Base-by-base conservation (phyloP, 2,329 filamentous ascomycete genomes). In the Sphaerulina musiva region DNA sequence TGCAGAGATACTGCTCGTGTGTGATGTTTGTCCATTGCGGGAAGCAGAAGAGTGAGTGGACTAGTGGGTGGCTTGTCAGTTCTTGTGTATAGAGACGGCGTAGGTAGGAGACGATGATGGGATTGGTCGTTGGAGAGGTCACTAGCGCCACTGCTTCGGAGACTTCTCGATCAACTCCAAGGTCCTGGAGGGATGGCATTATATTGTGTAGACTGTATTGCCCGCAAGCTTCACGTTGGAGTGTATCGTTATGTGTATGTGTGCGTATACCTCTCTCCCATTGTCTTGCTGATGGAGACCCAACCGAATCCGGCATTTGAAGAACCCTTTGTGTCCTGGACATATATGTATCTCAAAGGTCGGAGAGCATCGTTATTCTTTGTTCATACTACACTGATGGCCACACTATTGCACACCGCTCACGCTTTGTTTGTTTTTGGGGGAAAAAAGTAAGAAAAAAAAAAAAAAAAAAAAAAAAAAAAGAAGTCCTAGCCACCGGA, bases 31-130 rank as follows among this genome's bases (percentile, higher is more conserved):
- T 45, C 48, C 48, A 51, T 9, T 36, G 41, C n/a, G 34, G 29
- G 32, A 32, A 51, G 4, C 32, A 41, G 20, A 51, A 44, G 7
- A 51, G 42, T 4, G 48, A 41, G 11, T 51, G 48, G 8, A 51
- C 36, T 14, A 23, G 2, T 23, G 40, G 40, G 5, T 9, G 40
- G 8, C 8, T 4, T 17, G 40, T 23, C 17, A 38, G 29, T 17
- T 49, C 38, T 12, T 31, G 38, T 4, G 36, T 49, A 38, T 49
- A 49, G 10, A 49, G 7, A 4, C 26, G 12, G 10, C 47, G 47
- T 2, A 49, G 39, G 26, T 41, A 42, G 29, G 29, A 14, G 10
- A 49, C 26, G 4, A 49, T 39, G 20, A 41, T 26, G 11, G 47
- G 38, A n/a, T 49, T 38, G 31, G 47, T 49, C 12, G 36, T 49